These are phyloP conservation scores for Botrytis porri DNA, from an alignment of 2,329 filamentous ascomycete genomes.

Conservation along the genomic window DNA sequence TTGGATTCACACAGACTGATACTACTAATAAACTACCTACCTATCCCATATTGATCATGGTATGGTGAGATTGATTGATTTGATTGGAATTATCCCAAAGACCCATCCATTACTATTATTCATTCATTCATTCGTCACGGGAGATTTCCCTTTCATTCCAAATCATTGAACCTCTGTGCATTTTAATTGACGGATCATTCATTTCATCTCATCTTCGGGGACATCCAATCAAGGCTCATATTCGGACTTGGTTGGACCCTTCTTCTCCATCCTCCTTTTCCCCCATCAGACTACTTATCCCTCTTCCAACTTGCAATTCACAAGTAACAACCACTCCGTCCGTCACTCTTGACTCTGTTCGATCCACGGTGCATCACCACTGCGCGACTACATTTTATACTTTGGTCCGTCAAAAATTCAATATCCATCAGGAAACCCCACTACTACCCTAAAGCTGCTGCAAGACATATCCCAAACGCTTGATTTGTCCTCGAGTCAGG, in stretches of 20 bases:
- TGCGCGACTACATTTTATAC: background rate
- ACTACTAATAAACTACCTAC: background rate
- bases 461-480: background rate
- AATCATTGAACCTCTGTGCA: background rate
- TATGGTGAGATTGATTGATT: background rate
- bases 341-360: background rate
- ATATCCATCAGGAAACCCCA: background rate
- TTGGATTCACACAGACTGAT: background rate
- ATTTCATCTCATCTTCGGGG: background rate
- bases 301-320: background rate
- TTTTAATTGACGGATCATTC: background rate
- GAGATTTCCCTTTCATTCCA: background rate
- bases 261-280: background rate
- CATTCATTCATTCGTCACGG: background rate
- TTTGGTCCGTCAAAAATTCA: background rate
- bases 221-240: background rate
- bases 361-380: background rate
- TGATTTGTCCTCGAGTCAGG: slow-evolving; percentile 9
- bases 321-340: background rate
- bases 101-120: background rate
- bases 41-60: background rate
- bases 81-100: background rate
- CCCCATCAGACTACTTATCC: background rate
- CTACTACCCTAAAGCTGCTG: background rate
- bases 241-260: background rate